Evolutionary conservation across 495 filamentous ascomycete species (phyloP).

Genomic region (Neurospora pannonica): DNA sequence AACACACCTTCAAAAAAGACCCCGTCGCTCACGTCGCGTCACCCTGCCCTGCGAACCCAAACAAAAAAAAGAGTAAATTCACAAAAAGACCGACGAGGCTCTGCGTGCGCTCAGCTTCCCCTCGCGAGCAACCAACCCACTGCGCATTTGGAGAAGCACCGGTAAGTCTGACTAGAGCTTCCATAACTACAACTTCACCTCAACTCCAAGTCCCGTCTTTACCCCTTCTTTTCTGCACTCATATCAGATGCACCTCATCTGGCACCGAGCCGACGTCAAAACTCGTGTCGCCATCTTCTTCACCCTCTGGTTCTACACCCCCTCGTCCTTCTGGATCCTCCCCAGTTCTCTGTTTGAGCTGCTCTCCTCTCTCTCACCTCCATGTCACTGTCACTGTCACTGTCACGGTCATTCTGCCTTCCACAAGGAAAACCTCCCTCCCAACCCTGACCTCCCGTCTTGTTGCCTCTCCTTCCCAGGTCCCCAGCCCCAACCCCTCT

Average conservation of each 20-base stretch:
- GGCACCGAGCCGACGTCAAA: not conserved
- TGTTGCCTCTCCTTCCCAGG: constrained; percentile 13
- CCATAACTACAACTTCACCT: not conserved
- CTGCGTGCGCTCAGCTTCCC: not conserved
- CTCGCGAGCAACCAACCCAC: not conserved
- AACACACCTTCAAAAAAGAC: not conserved
- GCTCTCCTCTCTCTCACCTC: constrained; percentile 1
- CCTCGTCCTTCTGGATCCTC: not conserved
- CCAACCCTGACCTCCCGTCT: constrained; percentile 4
- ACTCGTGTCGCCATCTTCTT: not conserved
- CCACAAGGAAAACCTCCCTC: constrained; percentile 19
- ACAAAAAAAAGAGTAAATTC: not conserved
- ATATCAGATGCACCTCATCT: not conserved
- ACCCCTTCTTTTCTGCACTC: not conserved
- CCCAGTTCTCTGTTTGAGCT: not conserved
- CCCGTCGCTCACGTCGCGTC: constrained; percentile 4
- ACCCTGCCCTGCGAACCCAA: not conserved
- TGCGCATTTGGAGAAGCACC: not conserved
- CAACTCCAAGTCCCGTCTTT: not conserved
- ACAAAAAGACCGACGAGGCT: not conserved
- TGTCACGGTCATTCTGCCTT: not conserved
- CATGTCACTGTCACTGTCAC: not conserved
- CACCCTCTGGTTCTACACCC: not conserved
- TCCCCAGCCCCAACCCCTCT: constrained; percentile 20
- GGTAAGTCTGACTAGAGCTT: not conserved